Conservation (phyloP, 2,329 filamentous ascomycete species). For the Sclerotinia trifoliorum region DNA sequence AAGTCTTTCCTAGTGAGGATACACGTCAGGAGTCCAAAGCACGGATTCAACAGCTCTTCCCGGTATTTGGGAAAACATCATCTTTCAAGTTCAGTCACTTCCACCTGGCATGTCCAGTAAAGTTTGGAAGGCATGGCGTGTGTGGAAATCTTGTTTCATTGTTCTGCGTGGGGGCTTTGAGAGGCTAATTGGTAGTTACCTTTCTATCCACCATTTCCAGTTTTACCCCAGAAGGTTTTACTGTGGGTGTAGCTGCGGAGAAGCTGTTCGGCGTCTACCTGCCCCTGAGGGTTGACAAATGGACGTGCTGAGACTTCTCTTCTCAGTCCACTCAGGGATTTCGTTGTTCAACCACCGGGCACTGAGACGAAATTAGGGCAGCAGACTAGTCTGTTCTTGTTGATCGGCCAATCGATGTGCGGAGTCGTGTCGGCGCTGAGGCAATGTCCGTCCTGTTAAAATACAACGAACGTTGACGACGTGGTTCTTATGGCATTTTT, state of each 20-base stretch:
- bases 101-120: constrained; percentile 3
- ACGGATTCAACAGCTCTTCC: constrained; percentile 14
- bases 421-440: constrained; percentile 18
- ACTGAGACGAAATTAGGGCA: constrained; percentile 20
- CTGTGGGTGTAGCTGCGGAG: constrained; percentile 8
- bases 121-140: constrained; percentile 8
- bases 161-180: constrained; percentile 18
- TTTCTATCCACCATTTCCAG: constrained; percentile 14
- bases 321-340: constrained; percentile 9
- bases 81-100: constrained; percentile 16
- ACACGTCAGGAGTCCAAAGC: constrained; percentile 5
- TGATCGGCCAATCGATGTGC: constrained; percentile 14
- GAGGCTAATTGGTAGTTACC: constrained; percentile 14
- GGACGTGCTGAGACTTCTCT: constrained; percentile 15
- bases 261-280: constrained; percentile 15
- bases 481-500: constrained; percentile 17
- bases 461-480: constrained; percentile 13
- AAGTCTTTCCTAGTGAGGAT: constrained; percentile 16
- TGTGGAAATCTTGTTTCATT: constrained; percentile 13
- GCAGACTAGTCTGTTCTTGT: constrained; percentile 13
- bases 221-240: not conserved
- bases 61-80: not conserved
- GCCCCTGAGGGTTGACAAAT: constrained; percentile 9
- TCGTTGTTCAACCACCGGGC: constrained; percentile 12
- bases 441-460: constrained; percentile 17